Conservation (phyloP, 2,329 filamentous ascomycete genomes). For the Aspergillus pseudonomiae region DNA sequence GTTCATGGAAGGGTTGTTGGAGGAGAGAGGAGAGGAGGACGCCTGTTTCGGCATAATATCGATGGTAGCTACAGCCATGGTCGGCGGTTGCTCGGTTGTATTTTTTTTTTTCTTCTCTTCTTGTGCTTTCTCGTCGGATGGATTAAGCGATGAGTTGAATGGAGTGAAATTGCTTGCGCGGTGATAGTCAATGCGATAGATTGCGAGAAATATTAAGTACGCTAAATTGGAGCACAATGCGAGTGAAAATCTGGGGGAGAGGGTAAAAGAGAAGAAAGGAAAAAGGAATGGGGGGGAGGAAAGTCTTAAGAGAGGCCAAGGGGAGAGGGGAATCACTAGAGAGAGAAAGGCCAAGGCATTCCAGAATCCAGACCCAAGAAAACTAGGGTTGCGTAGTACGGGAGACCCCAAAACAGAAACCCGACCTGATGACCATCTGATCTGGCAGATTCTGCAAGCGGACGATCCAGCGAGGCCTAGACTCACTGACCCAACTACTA, state of each 20-base stretch:
- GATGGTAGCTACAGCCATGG: conserved; percentile 30
- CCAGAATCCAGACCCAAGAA: conserved; percentile 7
- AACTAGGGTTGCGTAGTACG: conserved; percentile 10
- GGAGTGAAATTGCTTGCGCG: background rate
- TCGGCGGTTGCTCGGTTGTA: background rate
- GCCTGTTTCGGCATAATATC: conserved; percentile 19
- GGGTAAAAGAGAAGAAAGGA: conserved; percentile 1
- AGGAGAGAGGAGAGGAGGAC: conserved; percentile 25
- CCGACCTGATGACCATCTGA: conserved; percentile 25
- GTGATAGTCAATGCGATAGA: background rate
- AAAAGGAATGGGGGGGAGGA: background rate
- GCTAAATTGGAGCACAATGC: background rate
- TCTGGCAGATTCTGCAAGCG: conserved; percentile 28
- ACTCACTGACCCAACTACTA: conserved; percentile 8
- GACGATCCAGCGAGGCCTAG: conserved; percentile 20
- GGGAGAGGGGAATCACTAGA: background rate
- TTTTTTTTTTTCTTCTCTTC: background rate
- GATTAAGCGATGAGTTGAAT: background rate
- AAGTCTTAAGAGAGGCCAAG: conserved; percentile 8
- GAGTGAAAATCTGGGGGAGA: conserved; percentile 10
- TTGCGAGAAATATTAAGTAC: background rate
- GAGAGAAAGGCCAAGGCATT: background rate
- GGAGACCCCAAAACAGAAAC: conserved; percentile 25
- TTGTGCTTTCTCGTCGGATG: background rate
- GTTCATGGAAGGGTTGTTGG: conserved; percentile 31